Evolutionary conservation across 2,329 filamentous ascomycete species (phyloP).

Genomic region (Aspergillus sp.): DNA sequence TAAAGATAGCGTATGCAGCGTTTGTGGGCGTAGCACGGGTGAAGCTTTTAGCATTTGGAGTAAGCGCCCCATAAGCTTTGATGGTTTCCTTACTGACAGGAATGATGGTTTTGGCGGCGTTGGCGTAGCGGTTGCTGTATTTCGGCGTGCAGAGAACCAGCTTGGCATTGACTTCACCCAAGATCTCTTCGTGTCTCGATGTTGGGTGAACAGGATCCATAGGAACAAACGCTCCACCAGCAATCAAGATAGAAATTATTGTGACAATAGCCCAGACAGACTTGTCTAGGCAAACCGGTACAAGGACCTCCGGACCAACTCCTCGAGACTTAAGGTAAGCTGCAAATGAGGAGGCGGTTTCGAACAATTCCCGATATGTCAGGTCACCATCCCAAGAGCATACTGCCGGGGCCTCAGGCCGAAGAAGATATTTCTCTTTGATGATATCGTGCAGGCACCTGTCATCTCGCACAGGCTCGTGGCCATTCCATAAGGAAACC

Average conservation of each 20-base stretch:
- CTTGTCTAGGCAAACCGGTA: neutral
- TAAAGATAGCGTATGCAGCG: slow-evolving; percentile 32
- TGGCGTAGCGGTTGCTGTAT: slow-evolving; percentile 23
- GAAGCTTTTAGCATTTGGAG: slow-evolving; percentile 1
- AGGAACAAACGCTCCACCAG: neutral
- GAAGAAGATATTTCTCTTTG: slow-evolving; percentile 15
- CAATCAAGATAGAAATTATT: neutral
- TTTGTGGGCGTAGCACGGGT: slow-evolving; percentile 16
- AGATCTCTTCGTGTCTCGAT: slow-evolving; percentile 28
- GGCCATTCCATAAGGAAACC: slow-evolving; percentile 29
- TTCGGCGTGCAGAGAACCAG: slow-evolving; percentile 29
- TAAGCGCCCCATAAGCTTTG: slow-evolving; percentile 19
- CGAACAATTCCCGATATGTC: slow-evolving; percentile 26
- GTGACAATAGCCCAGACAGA: neutral
- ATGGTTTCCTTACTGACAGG: slow-evolving; percentile 28
- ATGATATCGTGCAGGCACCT: slow-evolving; percentile 31
- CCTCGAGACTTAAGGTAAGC: slow-evolving; percentile 22
- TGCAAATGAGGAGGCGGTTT: slow-evolving; percentile 25
- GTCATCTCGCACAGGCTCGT: slow-evolving; percentile 17
- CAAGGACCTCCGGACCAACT: neutral
- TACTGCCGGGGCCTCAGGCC: slow-evolving; percentile 27
- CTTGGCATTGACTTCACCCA: slow-evolving; percentile 24
- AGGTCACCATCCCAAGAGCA: slow-evolving; percentile 32
- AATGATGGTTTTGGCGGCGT: slow-evolving; percentile 25
- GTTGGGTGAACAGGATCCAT: slow-evolving; percentile 8